Base-by-base conservation (phyloP, 805 yeast species). In the Tetrapisispora fleetii region DNA sequence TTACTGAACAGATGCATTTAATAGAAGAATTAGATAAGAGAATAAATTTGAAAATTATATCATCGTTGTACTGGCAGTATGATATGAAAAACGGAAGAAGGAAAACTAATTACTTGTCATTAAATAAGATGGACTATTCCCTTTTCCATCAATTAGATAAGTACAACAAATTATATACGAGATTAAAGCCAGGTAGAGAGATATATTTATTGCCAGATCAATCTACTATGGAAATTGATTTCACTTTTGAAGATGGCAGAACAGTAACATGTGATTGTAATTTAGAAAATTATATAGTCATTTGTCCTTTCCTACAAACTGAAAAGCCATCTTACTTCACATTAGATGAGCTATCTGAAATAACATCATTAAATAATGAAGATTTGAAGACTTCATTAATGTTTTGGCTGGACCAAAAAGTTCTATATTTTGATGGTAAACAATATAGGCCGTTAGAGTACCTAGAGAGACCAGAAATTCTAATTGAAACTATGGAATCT, bases 1-100 rank as follows among this genome's bases (percentile, higher is more conserved):
- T 78, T 9, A 78, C 80, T 53, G 48, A 51, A 3, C 49, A 58
- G 6, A 65, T 78, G 17, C 74, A 70, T 47, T 49, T 37, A 51
- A 62, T 46, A 16, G 45, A 19, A 40, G 52, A 27, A 47, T 58
- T 43, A 53, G 64, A 14, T 21, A 49, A 55, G 5, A 50, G 52
- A 1, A 68, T 81, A 32, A 78, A 77, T 47, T 77, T 86, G 0
- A 72, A 83, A 2, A 72, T 88, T 18, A 67, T 91, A 11, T 88
- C 96, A 1, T 78, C 83, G 51, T 63, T 85, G 18, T 91, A 81
- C 61, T 91, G 99, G 99, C 59, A 50, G 27, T 30, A 47, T 2
- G 40, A 49, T 4, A 46, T 24, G 8, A 36, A 27, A 10, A n/a
- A 36, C 4, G 14, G 30, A 7, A 46, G 18, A 11, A 2, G 18